Base-by-base conservation (phyloP, 306 rosid genomes). In the Quercus rubra region DNA sequence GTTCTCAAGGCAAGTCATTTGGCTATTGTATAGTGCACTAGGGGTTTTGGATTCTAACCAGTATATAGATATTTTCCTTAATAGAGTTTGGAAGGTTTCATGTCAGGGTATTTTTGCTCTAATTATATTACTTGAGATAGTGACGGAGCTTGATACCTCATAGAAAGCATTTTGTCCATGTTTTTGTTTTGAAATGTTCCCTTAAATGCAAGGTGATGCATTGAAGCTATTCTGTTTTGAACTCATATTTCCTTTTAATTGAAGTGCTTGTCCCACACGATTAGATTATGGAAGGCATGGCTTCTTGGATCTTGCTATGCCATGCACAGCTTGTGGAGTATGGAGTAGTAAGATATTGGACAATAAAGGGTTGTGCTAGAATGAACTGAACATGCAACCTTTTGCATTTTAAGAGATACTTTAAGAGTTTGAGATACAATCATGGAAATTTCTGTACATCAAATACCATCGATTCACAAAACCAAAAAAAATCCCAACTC, bases 1-100 rank as follows among this genome's bases (percentile, higher is more conserved):
- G 35, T 83, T 51, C 59, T 77, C 78, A 76, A 77, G 81, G 75
- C 78, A 81, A 43, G 80, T 85, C 70, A 4, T 81, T 81, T 83
- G 84, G 77, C 77, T 83, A 77, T 85, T 85, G 76, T 68, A 54
- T 71, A 79, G 86, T 79, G 67, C 38, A 21, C 31, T 33, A 25
- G 71, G 59, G 68, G 68, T 21, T 81, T 71, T n/a, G 61, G 15
- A 52, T 41, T 68, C 9, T 25, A 28, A 33, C 21, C 69, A 2
- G 10, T 77, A 66, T 55, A 43, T 73, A 63, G 66, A 52, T 56
- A 38, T n/a, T 72, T 69, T 70, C 49, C 74, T 78, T 17, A 15
- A 17, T 70, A 73, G 78, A 64, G 69, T 28, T 19, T 76, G 77
- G 20, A 73, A 31, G 74, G 15, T 17, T 70, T 46, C n/a, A 46